phyloP scores from a whole-genome alignment of 1,139 yeast species.

The Pichia sp. region DNA sequence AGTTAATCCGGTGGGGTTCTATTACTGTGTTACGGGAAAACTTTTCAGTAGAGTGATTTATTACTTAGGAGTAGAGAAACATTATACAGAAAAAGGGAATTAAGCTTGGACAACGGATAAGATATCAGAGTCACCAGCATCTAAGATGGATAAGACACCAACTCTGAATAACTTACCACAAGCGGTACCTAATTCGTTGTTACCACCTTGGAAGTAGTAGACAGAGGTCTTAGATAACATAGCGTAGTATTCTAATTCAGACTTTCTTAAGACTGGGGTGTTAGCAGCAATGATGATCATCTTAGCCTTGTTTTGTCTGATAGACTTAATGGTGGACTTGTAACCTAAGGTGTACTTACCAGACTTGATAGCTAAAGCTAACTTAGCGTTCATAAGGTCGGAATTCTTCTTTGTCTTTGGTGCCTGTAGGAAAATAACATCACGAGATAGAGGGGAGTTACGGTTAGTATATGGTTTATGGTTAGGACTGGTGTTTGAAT shows the following conservation, averaged over 20 bases:
- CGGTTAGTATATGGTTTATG: too few species aligned
- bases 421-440: constrained; percentile 54
- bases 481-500: too few species aligned
- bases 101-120: constrained; percentile 49
- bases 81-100: constrained; percentile 3
- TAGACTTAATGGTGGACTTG: constrained; percentile 98
- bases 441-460: too few species aligned
- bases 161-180: constrained; percentile 99
- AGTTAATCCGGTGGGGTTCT: too few species aligned
- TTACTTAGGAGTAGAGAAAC: too few species aligned
- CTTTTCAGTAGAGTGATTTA: too few species aligned
- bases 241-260: constrained; percentile 99
- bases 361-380: constrained; percentile 97
- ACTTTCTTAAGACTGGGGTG: constrained; percentile 99
- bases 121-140: constrained; percentile 99
- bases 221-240: constrained; percentile 99
- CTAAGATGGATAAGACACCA: constrained; percentile 93
- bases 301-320: constrained; percentile 99
- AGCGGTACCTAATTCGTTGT: constrained; percentile 99
- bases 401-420: constrained; percentile 83
- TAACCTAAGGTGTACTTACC: constrained; percentile 99
- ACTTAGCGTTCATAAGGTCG: constrained; percentile 97
- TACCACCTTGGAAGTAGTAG: constrained; percentile 99
- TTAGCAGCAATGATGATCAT: constrained; percentile 97
- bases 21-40: constrained; percentile 7